Evolutionary conservation across 176 grass and related monocot species (phyloP), one percentile per base, ranked within the genome.

Genomic region (Eremochloa ophiuroides): DNA sequence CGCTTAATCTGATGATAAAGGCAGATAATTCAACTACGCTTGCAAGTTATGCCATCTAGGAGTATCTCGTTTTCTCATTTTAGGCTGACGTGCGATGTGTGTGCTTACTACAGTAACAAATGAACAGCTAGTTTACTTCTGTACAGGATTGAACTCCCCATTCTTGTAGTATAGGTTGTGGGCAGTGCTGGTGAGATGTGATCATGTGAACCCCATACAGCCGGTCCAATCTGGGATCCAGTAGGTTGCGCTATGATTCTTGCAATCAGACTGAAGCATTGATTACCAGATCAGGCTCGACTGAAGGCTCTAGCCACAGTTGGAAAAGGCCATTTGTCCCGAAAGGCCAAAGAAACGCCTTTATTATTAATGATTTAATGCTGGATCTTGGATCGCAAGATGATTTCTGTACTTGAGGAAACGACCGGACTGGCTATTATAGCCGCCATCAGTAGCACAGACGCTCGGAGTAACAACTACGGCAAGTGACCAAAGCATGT

Each of bases 311-410:
- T 22, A 31, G 22, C 18, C 43, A 30, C 12, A 39, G 30, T 80
- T 28, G 63, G 62, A 68, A 80, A 53, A 47, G 63, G 30, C 8
- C 20, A 4, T 68, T 37, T 50, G 51, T 55, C 77, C 63, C 33
- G 34, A 42, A 70, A 67, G 12, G 77, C 25, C 37, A n/a, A n/a
- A 34, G 33, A 34, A 34, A 34, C 33, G 33, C 33, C 33, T 34
- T 34, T 34, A 34, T 34, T 34, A 34, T 34, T n/a, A n/a, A n/a
- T n/a, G n/a, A n/a, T 66, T 77, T n/a, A 77, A 26, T 71, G 63
- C 80, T 46, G 47, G 66, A 83, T 79, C 48, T 75, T 31, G 60
- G 75, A 79, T 59, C 74, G 23, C 27, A 15, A n/a, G 50, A 35
- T 62, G 66, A 39, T 69, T 38, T 40, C 29, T n/a, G 53, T 1